These are phyloP conservation scores for Balakata baccata DNA, from an alignment of 345 rosid genomes.

Conservation along the genomic window DNA sequence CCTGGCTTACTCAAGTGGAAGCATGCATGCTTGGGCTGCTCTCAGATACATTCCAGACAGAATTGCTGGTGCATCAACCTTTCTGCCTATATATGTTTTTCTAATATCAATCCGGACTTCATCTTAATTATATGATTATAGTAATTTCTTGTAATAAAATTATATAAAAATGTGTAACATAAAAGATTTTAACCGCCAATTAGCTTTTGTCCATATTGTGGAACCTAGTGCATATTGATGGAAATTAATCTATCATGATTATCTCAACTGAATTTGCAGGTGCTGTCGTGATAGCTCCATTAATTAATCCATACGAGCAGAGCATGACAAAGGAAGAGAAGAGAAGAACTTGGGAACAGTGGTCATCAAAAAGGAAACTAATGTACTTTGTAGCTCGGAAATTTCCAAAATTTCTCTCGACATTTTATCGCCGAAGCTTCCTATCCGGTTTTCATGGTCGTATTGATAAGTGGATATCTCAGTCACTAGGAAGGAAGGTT, in stretches of 20 bases:
- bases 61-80: conserved; percentile 62
- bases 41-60: conserved; percentile 70
- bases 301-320: conserved; percentile 76
- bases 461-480: conserved; percentile 69
- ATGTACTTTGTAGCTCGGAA: conserved; percentile 63
- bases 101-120: background rate
- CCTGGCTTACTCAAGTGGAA: conserved; percentile 73
- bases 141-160: background rate
- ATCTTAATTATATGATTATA: background rate
- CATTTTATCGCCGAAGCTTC: conserved; percentile 60
- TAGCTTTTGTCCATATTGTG: background rate
- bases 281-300: conserved; percentile 69
- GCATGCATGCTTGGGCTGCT: conserved; percentile 93
- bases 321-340: conserved; percentile 81
- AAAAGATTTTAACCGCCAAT: background rate
- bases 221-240: background rate
- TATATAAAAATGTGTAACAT: background rate
- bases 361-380: conserved; percentile 55
- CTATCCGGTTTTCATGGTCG: conserved; percentile 74
- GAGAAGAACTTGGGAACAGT: conserved; percentile 63
- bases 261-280: conserved; percentile 47
- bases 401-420: conserved; percentile 60
- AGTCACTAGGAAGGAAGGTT: conserved; percentile 68
- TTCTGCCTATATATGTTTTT: background rate
- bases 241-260: background rate